phyloP scores from a whole-genome alignment of 345 rosid species.

The Camelina hispida region DNA sequence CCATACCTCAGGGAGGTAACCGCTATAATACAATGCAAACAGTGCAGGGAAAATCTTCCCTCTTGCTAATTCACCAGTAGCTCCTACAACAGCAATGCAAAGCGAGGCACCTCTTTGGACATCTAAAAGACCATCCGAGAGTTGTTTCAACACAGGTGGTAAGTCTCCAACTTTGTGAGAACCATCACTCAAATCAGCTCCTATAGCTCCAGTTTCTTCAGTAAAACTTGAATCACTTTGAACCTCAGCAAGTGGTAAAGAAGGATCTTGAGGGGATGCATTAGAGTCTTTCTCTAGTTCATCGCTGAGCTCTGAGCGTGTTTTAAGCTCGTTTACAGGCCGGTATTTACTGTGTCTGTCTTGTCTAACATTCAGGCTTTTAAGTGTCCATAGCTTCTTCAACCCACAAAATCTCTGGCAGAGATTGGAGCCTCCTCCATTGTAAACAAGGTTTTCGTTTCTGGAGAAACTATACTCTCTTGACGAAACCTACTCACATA shows the following conservation, averaged over 20 bases:
- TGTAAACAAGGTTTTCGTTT: constrained; percentile 43
- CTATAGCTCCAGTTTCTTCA: constrained; percentile 29
- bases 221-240: constrained; percentile 35
- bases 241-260: not conserved
- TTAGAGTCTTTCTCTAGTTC: constrained; percentile 35
- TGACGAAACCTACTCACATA: constrained; percentile 46
- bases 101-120: constrained; percentile 55
- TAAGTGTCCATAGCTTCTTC: constrained; percentile 52
- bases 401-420: constrained; percentile 56
- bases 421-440: constrained; percentile 49
- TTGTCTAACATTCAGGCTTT: constrained; percentile 49
- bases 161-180: constrained; percentile 16
- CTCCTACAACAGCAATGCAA: constrained; percentile 77
- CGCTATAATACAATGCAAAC: constrained; percentile 77
- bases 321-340: constrained; percentile 46
- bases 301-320: constrained; percentile 44
- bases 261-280: constrained; percentile 10
- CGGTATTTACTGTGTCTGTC: constrained; percentile 36
- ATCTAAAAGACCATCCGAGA: constrained; percentile 35
- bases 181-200: constrained; percentile 20
- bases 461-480: constrained; percentile 38
- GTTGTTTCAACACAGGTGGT: constrained; percentile 25
- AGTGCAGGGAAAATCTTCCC: constrained; percentile 71
- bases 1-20: constrained; percentile 79
- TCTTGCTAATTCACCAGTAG: constrained; percentile 77